Base-by-base conservation (phyloP, 768 basidiomycete genomes). In the Boletus bicolor region DNA sequence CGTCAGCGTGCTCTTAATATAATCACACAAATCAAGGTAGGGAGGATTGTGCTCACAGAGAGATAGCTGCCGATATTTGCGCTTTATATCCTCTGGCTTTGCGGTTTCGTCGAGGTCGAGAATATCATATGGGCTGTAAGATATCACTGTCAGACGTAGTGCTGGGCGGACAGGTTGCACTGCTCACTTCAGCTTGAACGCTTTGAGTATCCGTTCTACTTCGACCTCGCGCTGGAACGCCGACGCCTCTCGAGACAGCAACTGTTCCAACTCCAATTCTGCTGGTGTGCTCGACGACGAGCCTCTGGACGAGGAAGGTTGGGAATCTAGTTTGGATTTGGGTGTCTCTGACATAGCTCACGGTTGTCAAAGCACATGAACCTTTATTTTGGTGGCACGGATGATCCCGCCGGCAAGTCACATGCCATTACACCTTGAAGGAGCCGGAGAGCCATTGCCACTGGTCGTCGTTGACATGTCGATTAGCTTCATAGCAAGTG, bases 111-210 rank as follows among this genome's bases (percentile, higher is more conserved):
- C 81, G 64, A 99, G 78, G 75, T 92, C 87, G 61, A 99, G 76
- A 54, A 95, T 86, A 69, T 98, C 96, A 73, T 98, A 99, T 38
- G 97, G 92, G 70, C 93, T 96, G 35, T 35, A n/a, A 36, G 12
- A 30, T 5, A 19, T 3, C 12, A 5, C 5, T 26, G 36, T 67
- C 38, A 56, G 54, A 41, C 30, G 30, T 46, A 9, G 9, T 9
- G 12, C 37, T 7, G 14, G 21, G 41, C 7, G n/a, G 5, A 41
- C 5, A 15, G 42, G 38, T 34, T 19, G 10, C 10, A 52, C 10
- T 15, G 74, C 85, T 62, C 55, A 96, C 94, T 98, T 99, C 64
- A 98, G 81, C 72, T 93, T 98, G 82, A 99, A 98, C 0, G 95
- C 87, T 64, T 86, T 89, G 47, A 98, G 76, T 60, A 99, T 93